Conservation (phyloP, 305 asterid species). For the Rubia peregrina region DNA sequence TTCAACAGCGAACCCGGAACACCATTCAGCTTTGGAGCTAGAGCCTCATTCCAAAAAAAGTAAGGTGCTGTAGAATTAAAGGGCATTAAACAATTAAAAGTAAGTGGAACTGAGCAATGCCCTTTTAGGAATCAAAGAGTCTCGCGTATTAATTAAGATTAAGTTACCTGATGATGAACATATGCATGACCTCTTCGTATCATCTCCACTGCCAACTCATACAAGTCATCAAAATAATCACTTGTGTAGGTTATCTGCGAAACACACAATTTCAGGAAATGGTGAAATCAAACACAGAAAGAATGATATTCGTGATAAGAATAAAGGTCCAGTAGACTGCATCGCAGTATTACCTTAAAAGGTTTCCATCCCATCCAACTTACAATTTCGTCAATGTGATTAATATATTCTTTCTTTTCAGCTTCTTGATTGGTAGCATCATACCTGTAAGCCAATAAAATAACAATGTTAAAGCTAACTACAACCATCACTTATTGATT, state of each 20-base stretch:
- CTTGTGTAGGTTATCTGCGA: slow-evolving; percentile 87
- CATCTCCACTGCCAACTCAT: slow-evolving; percentile 81
- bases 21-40: neutral
- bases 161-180: slow-evolving; percentile 87
- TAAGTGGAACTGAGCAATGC: neutral
- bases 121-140: neutral
- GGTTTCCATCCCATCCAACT: slow-evolving; percentile 99
- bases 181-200: slow-evolving; percentile 78
- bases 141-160: neutral
- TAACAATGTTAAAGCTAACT: neutral
- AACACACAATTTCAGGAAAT: slow-evolving; percentile 14
- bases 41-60: neutral
- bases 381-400: slow-evolving; percentile 87
- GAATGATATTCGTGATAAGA: neutral
- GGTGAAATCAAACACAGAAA: neutral
- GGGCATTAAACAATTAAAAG: neutral
- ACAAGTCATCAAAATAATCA: slow-evolving; percentile 86
- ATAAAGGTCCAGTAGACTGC: slow-evolving; percentile 1
- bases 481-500: neutral
- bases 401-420: slow-evolving; percentile 83
- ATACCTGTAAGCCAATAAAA: slow-evolving; percentile 35
- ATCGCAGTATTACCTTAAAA: slow-evolving; percentile 51
- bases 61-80: neutral
- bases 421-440: slow-evolving; percentile 99
- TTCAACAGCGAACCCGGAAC: slow-evolving; percentile 74